Conservation (phyloP, 371 early-diverging fungal genomes). For the Mucor plumbeus region DNA sequence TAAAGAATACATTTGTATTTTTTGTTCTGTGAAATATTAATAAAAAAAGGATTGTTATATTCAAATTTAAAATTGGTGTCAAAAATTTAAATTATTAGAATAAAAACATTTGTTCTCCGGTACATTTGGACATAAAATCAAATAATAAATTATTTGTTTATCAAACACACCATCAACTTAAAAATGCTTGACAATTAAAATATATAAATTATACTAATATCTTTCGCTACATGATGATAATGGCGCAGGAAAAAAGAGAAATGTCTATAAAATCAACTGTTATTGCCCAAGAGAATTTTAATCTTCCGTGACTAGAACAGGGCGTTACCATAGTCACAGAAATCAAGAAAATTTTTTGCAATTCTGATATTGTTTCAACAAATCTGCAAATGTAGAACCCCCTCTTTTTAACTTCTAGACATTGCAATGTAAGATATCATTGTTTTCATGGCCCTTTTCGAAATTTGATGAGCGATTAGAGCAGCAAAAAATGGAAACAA, state of each 20-base stretch:
- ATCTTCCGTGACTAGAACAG: neutral
- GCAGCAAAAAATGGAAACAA: neutral
- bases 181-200: too few relatives aligned
- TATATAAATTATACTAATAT: too few relatives aligned
- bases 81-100: too few relatives aligned
- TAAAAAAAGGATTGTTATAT: too few relatives aligned
- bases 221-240: neutral
- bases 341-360: slow-evolving; percentile 11
- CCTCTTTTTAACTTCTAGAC: slow-evolving; percentile 2
- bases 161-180: too few relatives aligned
- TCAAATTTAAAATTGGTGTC: too few relatives aligned
- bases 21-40: neutral
- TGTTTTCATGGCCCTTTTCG: neutral
- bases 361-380: neutral
- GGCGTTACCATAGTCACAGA: neutral
- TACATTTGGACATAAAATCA: too few relatives aligned
- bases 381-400: neutral
- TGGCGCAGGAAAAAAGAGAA: neutral
- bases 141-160: too few relatives aligned
- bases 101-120: too few relatives aligned
- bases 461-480: neutral
- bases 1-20: neutral
- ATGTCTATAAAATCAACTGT: neutral
- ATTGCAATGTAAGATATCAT: slow-evolving; percentile 1
- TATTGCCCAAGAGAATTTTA: neutral